Percentiles rank a stretch among this genome's conserved stretches.
Conservation (phyloP, 2,329 filamentous ascomycete genomes). For the Elsinoe ampelina region DNA sequence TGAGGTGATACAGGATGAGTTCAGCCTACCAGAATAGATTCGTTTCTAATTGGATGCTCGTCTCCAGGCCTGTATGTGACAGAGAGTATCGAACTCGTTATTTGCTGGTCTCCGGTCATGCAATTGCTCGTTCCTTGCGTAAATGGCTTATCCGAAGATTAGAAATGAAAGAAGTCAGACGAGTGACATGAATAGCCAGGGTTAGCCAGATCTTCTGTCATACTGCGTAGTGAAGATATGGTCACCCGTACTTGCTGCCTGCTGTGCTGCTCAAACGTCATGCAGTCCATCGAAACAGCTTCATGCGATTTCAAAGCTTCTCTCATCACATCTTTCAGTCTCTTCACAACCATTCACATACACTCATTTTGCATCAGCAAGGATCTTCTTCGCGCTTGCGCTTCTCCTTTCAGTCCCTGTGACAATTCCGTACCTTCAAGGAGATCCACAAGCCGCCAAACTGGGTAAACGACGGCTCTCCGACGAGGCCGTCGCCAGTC, state of each 20-base stretch:
- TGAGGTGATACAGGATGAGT: conserved; percentile 8
- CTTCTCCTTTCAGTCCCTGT: not conserved
- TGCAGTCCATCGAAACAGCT: conserved; percentile 5
- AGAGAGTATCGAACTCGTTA: no score
- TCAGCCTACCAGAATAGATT: not conserved
- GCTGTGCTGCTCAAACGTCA: not conserved
- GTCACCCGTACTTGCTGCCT: not conserved
- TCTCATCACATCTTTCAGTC: not conserved
- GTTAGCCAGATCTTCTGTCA: not conserved
- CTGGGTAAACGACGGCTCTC: conserved; percentile 46
- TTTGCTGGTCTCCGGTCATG: no score
- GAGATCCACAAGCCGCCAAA: conserved; percentile 26
- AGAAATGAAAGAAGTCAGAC: not conserved
- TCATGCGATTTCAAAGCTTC: conserved; percentile 6
- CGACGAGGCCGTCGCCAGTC: conserved; percentile 36
- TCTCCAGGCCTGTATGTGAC: no score
- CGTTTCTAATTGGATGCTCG: not conserved
- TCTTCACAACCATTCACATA: not conserved
- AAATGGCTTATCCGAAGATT: not conserved
- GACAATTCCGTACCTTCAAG: not conserved
- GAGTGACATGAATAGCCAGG: not conserved
- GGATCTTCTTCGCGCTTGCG: not conserved
- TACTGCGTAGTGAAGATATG: not conserved
- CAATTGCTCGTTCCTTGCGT: not conserved
- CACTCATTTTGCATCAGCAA: conserved; percentile 1